Evolutionary conservation across 805 yeast genomes (phyloP).

Genomic region (Sugiyamaella valdiviana): DNA sequence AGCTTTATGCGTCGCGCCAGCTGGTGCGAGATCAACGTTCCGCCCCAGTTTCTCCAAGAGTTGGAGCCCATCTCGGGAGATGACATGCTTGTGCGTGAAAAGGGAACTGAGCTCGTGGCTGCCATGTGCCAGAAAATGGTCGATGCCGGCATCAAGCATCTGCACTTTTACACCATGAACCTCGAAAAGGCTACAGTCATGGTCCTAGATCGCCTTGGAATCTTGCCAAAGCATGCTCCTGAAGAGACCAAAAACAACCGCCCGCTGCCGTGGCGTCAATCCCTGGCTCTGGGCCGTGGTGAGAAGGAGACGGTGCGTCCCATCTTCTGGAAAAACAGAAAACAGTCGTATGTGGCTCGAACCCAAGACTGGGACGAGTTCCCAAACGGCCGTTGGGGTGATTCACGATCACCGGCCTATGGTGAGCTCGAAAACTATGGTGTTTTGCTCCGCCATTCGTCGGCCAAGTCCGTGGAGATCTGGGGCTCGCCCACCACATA

Average conservation of each 20-base stretch:
- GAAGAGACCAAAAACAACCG: conserved; percentile 29
- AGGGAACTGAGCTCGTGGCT: conserved; percentile 75
- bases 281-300: conserved; percentile 71
- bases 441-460: conserved; percentile 67
- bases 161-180: conserved; percentile 97
- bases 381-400: conserved; percentile 99
- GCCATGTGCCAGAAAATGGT: conserved; percentile 74
- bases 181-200: conserved; percentile 84
- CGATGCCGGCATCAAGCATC: conserved; percentile 66
- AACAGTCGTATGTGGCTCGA: conserved; percentile 79
- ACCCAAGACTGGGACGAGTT: conserved; percentile 97
- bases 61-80: conserved; percentile 84
- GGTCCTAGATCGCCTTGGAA: conserved; percentile 69
- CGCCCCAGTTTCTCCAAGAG: conserved; percentile 59
- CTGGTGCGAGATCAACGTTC: conserved; percentile 86
- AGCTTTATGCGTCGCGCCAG: conserved; percentile 88
- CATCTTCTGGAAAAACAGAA: conserved; percentile 93
- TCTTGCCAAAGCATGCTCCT: conserved; percentile 37
- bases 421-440: conserved; percentile 84
- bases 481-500: conserved; percentile 78
- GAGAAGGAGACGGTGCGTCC: conserved; percentile 78
- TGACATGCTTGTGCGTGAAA: conserved; percentile 78
- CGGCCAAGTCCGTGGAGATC: conserved; percentile 68
- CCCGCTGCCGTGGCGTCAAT: conserved; percentile 79
- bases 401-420: conserved; percentile 94